Percentiles rank a stretch among this genome's conserved stretches.
Evolutionary conservation across 148 eudicot genomes (phyloP).

Genomic region (Simmondsia chinensis): DNA sequence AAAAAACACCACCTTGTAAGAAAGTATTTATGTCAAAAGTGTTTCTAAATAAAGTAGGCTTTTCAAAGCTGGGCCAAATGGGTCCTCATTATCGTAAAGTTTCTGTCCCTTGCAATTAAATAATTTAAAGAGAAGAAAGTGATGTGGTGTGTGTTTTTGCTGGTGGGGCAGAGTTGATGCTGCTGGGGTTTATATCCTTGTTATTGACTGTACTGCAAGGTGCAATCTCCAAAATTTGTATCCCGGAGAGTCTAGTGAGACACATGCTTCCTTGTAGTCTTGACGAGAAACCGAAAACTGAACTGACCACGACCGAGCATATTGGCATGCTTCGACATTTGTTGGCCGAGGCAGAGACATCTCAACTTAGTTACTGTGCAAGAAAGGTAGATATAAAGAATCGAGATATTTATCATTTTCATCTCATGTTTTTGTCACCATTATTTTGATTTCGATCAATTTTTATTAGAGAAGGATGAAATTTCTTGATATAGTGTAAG

Average conservation of each 20-base stretch:
- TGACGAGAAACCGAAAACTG: background rate
- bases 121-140: too few species aligned
- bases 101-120: too few species aligned
- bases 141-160: too few species aligned
- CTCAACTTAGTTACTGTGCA: constrained; percentile 30
- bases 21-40: too few species aligned
- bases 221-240: constrained; percentile 55
- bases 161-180: constrained; percentile 94
- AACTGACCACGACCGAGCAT: constrained; percentile 1
- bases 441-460: too few species aligned
- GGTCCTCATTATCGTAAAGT: too few species aligned
- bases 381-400: constrained; percentile 30
- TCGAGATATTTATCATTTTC: background rate
- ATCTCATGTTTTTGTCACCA: background rate
- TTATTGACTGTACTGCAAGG: constrained; percentile 75
- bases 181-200: constrained; percentile 85
- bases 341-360: constrained; percentile 14
- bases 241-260: constrained; percentile 21
- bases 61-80: too few species aligned
- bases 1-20: too few species aligned
- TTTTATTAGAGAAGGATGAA: too few species aligned
- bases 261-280: constrained; percentile 71
- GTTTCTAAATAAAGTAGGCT: too few species aligned
- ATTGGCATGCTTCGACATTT: constrained; percentile 21
- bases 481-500: too few species aligned